A percentile compares a stretch with the other conserved stretches of the same genome.
phyloP scores from a whole-genome alignment of 352 stramenopile species.

The Globisporangium viniferum region DNA sequence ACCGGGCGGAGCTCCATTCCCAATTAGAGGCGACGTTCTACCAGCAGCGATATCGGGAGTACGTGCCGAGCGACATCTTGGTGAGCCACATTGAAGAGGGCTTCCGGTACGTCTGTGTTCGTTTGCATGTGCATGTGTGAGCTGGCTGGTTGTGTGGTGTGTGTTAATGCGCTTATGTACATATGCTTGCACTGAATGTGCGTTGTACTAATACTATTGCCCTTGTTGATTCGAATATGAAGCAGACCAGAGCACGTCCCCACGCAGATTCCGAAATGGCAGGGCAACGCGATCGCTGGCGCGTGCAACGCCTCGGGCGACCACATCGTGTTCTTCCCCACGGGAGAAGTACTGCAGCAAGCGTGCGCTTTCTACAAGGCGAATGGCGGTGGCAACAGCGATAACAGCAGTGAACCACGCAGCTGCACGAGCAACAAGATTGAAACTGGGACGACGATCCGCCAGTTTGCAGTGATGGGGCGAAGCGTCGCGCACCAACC shows the following conservation, averaged over 20 bases:
- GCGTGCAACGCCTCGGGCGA: conserved; percentile 24
- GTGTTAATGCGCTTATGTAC: neutral
- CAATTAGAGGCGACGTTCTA: conserved; percentile 28
- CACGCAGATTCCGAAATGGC: conserved; percentile 39
- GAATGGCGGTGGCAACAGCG: neutral
- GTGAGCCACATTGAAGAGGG: conserved; percentile 27
- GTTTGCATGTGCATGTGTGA: neutral
- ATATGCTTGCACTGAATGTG: neutral
- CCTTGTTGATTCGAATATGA: neutral
- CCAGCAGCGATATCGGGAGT: conserved; percentile 33
- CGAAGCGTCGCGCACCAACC: conserved; percentile 37
- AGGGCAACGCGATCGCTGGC: conserved; percentile 64
- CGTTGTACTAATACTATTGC: neutral
- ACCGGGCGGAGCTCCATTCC: neutral
- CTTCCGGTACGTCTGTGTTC: conserved; percentile 27
- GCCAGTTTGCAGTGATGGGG: conserved; percentile 60
- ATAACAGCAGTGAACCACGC: neutral
- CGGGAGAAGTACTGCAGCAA: conserved; percentile 62
- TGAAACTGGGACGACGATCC: conserved; percentile 54
- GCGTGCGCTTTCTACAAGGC: conserved; percentile 46
- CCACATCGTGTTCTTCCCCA: conserved; percentile 69
- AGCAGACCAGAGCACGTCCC: conserved; percentile 24
- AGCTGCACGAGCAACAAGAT: conserved; percentile 37
- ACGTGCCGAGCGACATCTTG: conserved; percentile 49
- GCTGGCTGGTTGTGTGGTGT: neutral